A percentile compares a stretch with the other conserved stretches of the same genome.
Conservation (phyloP, 1,284 basidiomycete species). For the Vanrija sp. region DNA sequence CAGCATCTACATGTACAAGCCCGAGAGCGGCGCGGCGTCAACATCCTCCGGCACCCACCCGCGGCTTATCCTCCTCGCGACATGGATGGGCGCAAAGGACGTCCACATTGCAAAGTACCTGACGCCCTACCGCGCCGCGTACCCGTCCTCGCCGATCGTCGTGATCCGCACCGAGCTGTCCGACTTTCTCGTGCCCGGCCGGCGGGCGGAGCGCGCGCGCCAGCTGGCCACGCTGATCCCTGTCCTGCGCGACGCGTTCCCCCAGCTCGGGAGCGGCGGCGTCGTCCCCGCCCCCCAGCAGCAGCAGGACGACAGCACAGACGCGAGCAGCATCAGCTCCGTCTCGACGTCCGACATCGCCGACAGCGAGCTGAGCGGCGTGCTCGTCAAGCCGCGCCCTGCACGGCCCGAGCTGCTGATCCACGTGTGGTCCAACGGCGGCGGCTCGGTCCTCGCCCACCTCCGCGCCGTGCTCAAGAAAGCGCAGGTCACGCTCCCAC, state of each 20-base stretch:
- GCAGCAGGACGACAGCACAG: background rate
- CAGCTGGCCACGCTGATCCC: background rate
- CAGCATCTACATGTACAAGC: slow-evolving; percentile 3
- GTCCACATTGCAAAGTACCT: slow-evolving; percentile 16
- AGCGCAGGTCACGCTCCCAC: background rate
- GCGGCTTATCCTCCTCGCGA: slow-evolving; percentile 12
- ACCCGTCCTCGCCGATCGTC: slow-evolving; percentile 11
- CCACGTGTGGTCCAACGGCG: slow-evolving; percentile 18
- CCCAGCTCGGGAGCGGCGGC: background rate
- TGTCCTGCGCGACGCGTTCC: background rate
- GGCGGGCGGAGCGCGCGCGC: background rate
- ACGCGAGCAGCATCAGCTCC: no score
- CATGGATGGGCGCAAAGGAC: slow-evolving; percentile 16
- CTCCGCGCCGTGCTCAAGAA: slow-evolving; percentile 1
- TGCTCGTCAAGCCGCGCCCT: background rate
- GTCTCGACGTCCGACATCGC: background rate
- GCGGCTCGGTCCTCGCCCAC: background rate
- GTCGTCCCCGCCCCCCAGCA: background rate
- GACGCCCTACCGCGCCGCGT: slow-evolving; percentile 9
- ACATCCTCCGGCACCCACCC: background rate
- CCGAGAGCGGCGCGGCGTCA: background rate
- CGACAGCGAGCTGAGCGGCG: background rate
- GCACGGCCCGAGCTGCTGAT: slow-evolving; percentile 5
- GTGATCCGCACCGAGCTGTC: slow-evolving; percentile 9
- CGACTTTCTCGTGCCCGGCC: slow-evolving; percentile 7